phyloP scores from a whole-genome alignment of 768 basidiomycete genomes.

The Sarcomyxa edulis region DNA sequence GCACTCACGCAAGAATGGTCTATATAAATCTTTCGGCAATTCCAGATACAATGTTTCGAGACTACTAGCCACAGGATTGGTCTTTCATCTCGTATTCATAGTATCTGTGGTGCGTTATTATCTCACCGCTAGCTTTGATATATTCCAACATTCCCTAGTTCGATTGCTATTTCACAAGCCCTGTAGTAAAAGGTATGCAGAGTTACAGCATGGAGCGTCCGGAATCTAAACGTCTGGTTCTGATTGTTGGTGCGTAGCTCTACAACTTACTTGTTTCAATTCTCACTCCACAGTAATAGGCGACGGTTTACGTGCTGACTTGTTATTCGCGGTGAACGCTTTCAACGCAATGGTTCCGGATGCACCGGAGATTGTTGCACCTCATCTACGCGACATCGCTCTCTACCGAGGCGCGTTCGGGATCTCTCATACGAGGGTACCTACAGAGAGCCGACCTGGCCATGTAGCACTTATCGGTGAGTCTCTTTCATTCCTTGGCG shows the following conservation, averaged over 20 bases:
- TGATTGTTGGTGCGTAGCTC: slow-evolving; percentile 64
- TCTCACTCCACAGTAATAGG: slow-evolving; percentile 32
- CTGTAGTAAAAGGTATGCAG: slow-evolving; percentile 75
- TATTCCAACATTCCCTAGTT: slow-evolving; percentile 38
- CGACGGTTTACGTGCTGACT: slow-evolving; percentile 81
- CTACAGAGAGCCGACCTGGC: slow-evolving; percentile 84
- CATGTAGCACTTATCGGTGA: slow-evolving; percentile 84
- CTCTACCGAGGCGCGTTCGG: slow-evolving; percentile 73
- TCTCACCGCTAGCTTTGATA: neutral
- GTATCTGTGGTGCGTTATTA: slow-evolving; percentile 33
- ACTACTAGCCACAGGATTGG: slow-evolving; percentile 59
- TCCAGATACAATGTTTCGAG: slow-evolving; percentile 32
- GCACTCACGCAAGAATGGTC: too few species aligned
- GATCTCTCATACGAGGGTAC: slow-evolving; percentile 80
- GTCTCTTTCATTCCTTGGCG: slow-evolving; percentile 5
- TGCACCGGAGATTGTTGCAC: slow-evolving; percentile 61
- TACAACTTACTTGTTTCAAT: neutral
- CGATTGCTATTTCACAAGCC: slow-evolving; percentile 86
- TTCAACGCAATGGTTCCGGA: slow-evolving; percentile 45
- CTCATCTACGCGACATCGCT: slow-evolving; percentile 64
- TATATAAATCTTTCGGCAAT: slow-evolving; percentile 3
- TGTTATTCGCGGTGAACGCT: slow-evolving; percentile 60
- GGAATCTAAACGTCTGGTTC: slow-evolving; percentile 68
- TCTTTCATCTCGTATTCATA: slow-evolving; percentile 73
- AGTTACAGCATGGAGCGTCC: slow-evolving; percentile 39